phyloP scores from a whole-genome alignment of 148 eudicot species.

The Vaccinium corymbosum region DNA sequence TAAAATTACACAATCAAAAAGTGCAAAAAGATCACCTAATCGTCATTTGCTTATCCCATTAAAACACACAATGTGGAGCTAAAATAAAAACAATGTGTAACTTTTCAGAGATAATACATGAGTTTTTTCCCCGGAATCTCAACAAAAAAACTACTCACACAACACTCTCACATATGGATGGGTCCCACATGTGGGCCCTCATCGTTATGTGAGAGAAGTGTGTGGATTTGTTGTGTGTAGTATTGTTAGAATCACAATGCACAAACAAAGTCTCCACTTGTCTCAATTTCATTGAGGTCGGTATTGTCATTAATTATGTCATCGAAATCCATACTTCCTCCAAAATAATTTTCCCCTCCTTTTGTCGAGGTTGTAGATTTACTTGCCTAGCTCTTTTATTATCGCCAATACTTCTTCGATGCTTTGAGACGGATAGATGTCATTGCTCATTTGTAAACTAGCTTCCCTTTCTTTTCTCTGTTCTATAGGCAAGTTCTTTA shows the following conservation, averaged over 20 bases:
- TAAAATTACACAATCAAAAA: background rate
- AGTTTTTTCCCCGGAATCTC: background rate
- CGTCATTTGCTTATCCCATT: background rate
- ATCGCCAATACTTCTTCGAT: conserved; percentile 53
- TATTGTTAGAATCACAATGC: conserved; percentile 19
- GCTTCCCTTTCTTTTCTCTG: conserved; percentile 45
- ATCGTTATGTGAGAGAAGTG: too few species aligned
- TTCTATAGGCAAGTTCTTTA: conserved; percentile 72
- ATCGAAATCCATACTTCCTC: conserved; percentile 59
- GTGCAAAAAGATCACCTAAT: background rate
- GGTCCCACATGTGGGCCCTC: too few species aligned
- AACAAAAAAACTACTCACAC: too few species aligned
- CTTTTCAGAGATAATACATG: background rate
- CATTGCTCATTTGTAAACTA: conserved; percentile 30
- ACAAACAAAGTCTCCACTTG: conserved; percentile 60
- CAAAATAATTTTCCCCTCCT: conserved; percentile 17
- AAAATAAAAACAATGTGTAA: background rate
- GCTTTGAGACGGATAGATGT: conserved; percentile 51
- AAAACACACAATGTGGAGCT: background rate
- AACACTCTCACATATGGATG: too few species aligned
- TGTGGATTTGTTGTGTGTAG: too few species aligned
- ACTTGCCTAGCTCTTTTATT: conserved; percentile 54
- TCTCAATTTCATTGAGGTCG: conserved; percentile 56
- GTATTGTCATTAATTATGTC: conserved; percentile 64
- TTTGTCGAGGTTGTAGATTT: conserved; percentile 29